Evolutionary conservation across 129 eudicot species (phyloP).

Genomic region (Tagetes patula): DNA sequence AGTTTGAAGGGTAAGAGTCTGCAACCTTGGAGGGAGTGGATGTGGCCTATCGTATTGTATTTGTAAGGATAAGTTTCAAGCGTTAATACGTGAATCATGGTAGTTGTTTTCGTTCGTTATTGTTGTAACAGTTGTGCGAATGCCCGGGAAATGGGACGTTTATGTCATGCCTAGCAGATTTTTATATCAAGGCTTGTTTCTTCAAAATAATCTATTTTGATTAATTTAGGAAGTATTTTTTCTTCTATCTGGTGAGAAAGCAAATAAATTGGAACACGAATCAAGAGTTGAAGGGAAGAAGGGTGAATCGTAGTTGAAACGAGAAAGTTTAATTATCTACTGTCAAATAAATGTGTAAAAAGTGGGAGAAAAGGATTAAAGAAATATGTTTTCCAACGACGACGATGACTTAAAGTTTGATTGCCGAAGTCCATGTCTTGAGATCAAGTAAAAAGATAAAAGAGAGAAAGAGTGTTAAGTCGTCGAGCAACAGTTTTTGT

Average conservation of each 20-base stretch:
- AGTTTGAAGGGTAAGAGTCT: conserved; percentile 22
- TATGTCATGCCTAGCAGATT: conserved; percentile 25
- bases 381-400: too few relatives aligned
- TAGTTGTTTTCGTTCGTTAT: conserved; percentile 26
- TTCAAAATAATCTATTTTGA: conserved; percentile 17
- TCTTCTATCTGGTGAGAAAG: conserved; percentile 25
- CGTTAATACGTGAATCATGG: conserved; percentile 30
- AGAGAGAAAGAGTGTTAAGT: too few relatives aligned
- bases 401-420: too few relatives aligned
- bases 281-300: too few relatives aligned
- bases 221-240: conserved; percentile 23
- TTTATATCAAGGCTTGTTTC: conserved; percentile 17
- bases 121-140: conserved; percentile 32
- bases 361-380: too few relatives aligned
- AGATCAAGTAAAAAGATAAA: too few relatives aligned
- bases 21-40: conserved; percentile 24
- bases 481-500: too few relatives aligned
- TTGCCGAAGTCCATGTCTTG: too few relatives aligned
- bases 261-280: conserved; percentile 14
- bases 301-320: too few relatives aligned
- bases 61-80: conserved; percentile 25
- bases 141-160: conserved; percentile 26
- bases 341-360: too few relatives aligned
- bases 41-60: conserved; percentile 34
- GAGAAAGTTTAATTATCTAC: too few relatives aligned